Evolutionary conservation across 306 rosid species (phyloP), one percentile per base, ranked within the genome.

Genomic region (Dicorynia guianensis): DNA sequence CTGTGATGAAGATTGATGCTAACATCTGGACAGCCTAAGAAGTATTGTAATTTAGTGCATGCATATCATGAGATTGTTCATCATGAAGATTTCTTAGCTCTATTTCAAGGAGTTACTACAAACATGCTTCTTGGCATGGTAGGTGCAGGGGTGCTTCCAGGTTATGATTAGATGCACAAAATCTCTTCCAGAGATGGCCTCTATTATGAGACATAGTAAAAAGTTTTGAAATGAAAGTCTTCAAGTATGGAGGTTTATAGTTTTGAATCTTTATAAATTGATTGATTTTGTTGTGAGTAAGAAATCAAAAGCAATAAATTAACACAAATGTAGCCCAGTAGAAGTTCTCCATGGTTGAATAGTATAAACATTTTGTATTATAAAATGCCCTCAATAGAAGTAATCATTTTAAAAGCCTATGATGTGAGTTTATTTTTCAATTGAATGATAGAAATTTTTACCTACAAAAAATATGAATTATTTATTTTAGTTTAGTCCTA

Each of bases 61-160:
- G 99, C 97, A 15, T 92, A 83, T 63, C 68, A 35, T 17, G 97
- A 89, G 86, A 95, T 95, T 68, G 86, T 92, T 76, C 80, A 30
- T 36, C 93, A 60, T 4, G 97, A 95, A 85, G 97, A 97, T 66
- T 83, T 86, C 81, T n/a, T 15, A 42, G 88, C 97, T 64, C 84
- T 95, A 54, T 95, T 69, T 64, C 91, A 93, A 71, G 97, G 99
- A 77, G 93, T 89, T 18, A 73, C 91, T 0, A 97, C 97, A 88
- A 92, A 95, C 76, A 92, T 95, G 93, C 97, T 95, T 85, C 84
- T 84, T 63, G 99, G 99, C 5, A 87, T 92, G 74, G 99, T 97
- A 0, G 97, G 99, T 70, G 99, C 99, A 18, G 99, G 97, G 53
- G 97, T 95, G 69, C 96, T 95, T 5, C 90, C 99, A 8, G 95